Conservation (phyloP, 306 rosid species). For the Malus asiatica region DNA sequence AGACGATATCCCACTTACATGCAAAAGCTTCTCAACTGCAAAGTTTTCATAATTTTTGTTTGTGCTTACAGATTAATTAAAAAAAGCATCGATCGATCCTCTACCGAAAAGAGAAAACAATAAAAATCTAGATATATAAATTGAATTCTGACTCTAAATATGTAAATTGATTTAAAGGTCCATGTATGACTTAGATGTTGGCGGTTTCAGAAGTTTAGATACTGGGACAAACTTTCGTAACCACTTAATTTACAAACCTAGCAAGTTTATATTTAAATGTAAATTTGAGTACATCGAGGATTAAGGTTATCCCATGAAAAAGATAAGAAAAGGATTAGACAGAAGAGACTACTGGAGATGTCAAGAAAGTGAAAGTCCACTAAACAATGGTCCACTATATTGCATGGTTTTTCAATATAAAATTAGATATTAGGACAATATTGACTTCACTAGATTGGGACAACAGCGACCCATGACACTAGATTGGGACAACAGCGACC, state of each 20-base stretch:
- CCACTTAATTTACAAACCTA: too few relatives aligned
- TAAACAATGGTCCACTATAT: neutral
- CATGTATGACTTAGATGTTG: too few relatives aligned
- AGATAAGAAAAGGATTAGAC: too few relatives aligned
- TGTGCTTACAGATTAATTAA: neutral
- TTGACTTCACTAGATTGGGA: neutral
- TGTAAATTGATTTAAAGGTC: too few relatives aligned
- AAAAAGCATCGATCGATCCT: neutral
- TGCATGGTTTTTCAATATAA: neutral
- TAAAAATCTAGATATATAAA: neutral
- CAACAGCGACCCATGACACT: neutral
- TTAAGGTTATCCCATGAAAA: too few relatives aligned
- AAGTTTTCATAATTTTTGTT: neutral
- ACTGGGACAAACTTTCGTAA: too few relatives aligned
- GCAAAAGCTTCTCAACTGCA: neutral
- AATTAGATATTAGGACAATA: neutral
- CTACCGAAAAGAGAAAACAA: too few relatives aligned
- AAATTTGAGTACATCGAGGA: too few relatives aligned
- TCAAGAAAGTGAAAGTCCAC: neutral
- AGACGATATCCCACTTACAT: neutral
- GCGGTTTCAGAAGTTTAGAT: too few relatives aligned
- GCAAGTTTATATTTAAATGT: too few relatives aligned
- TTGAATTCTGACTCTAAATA: too few relatives aligned
- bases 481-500: neutral
- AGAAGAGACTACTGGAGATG: neutral